A percentile compares a stretch with the other conserved stretches of the same genome.
phyloP scores from a whole-genome alignment of 2,329 filamentous ascomycete genomes.

The Xylariaceae sp. region DNA sequence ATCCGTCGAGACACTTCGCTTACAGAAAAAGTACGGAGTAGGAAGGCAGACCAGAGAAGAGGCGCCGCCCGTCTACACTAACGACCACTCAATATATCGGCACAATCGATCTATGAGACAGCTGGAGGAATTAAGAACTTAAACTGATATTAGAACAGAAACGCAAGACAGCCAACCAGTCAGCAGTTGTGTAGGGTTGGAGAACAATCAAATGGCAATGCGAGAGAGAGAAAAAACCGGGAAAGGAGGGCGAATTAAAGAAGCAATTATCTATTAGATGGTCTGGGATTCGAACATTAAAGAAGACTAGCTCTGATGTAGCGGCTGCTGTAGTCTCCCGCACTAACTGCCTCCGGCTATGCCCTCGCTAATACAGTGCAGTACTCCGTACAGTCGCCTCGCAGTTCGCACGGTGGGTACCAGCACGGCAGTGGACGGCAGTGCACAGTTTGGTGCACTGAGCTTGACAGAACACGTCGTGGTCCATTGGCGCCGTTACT shows the following conservation, averaged over 20 bases:
- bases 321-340: neutral
- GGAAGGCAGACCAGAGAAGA: neutral
- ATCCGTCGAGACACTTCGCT: neutral
- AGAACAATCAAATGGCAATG: slow-evolving; percentile 4
- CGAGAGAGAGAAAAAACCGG: slow-evolving; percentile 7
- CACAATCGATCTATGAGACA: slow-evolving; percentile 7
- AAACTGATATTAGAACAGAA: slow-evolving; percentile 10
- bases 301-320: slow-evolving; percentile 11
- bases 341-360: neutral
- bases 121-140: neutral
- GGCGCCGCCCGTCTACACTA: neutral
- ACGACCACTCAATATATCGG: neutral
- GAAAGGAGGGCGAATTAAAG: slow-evolving; percentile 18
- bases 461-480: too few species aligned
- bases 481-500: neutral
- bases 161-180: slow-evolving; percentile 5
- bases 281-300: slow-evolving; percentile 16
- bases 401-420: neutral
- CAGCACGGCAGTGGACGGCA: neutral
- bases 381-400: neutral
- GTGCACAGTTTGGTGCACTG: neutral
- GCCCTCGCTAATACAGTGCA: neutral
- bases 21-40: neutral
- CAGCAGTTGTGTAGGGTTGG: slow-evolving; percentile 11
- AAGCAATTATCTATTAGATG: slow-evolving; percentile 16